A percentile compares a stretch with the other conserved stretches of the same genome.
Conservation (phyloP, 352 stramenopile genomes). For the Phytopythium oedochilum region DNA sequence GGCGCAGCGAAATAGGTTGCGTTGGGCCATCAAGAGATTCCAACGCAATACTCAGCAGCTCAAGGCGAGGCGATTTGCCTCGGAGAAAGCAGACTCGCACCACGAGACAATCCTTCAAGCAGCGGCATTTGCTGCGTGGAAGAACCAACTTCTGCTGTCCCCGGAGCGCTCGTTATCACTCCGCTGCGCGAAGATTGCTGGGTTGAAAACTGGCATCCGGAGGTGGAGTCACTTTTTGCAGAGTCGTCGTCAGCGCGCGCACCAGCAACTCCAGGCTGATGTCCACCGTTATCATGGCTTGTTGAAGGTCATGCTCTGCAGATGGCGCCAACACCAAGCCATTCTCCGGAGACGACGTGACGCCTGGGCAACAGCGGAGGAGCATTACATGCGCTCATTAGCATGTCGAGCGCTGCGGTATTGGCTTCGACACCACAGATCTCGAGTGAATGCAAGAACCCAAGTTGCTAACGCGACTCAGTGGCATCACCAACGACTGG, state of each 20-base stretch:
- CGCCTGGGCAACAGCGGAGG: not conserved
- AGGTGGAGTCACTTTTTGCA: conserved; percentile 2
- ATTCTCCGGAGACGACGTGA: not conserved
- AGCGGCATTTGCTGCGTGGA: not conserved
- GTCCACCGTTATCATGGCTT: not conserved
- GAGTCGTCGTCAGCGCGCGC: not conserved
- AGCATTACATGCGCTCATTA: not conserved
- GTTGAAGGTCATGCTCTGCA: not conserved
- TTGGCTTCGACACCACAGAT: not conserved
- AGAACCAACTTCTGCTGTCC: not conserved
- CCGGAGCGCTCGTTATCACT: not conserved
- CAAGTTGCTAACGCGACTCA: not conserved
- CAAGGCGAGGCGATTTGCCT: not conserved
- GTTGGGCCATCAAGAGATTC: not conserved
- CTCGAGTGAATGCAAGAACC: not conserved
- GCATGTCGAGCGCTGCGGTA: not conserved
- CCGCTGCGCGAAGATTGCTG: not conserved
- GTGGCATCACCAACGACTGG: not conserved
- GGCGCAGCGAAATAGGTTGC: not conserved
- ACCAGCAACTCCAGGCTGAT: not conserved
- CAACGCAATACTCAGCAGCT: not conserved
- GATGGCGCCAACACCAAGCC: not conserved
- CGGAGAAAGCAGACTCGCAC: not conserved
- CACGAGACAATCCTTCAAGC: not conserved
- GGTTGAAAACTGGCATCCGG: not conserved